Percentiles rank a stretch among this genome's conserved stretches.
These are phyloP conservation scores for Limnanthes douglasii DNA, from an alignment of 345 rosid species.

Conservation along the genomic window DNA sequence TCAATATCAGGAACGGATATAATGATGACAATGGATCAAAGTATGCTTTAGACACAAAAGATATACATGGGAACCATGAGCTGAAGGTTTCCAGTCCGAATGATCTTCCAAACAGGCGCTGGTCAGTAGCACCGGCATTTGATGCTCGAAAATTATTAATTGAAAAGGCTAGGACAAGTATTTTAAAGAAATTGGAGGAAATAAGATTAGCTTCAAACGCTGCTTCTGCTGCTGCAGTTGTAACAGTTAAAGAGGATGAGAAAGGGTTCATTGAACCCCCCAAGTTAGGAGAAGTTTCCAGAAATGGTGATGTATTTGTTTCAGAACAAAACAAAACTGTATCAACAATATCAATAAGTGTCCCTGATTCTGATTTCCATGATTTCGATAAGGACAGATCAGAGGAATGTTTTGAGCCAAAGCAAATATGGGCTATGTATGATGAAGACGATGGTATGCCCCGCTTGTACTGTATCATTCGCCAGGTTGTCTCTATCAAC, in stretches of 20 bases:
- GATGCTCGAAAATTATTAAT: constrained; percentile 77
- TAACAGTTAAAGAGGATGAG: constrained; percentile 10
- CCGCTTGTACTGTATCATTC: constrained; percentile 74
- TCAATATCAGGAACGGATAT: constrained; percentile 32
- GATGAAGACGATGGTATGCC: constrained; percentile 99
- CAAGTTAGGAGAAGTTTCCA: constrained; percentile 16
- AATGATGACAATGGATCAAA: constrained; percentile 39
- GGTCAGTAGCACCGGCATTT: constrained; percentile 42
- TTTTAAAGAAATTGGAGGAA: constrained; percentile 47
- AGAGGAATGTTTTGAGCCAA: constrained; percentile 84
- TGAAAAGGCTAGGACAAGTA: constrained; percentile 57
- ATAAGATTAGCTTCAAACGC: constrained; percentile 39
- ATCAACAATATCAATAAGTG: constrained; percentile 46
- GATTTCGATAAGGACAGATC: constrained; percentile 84
- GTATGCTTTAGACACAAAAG: constrained; percentile 23
- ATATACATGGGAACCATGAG: constrained; percentile 20
- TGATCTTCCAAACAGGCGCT: constrained; percentile 32
- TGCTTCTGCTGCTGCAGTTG: constrained; percentile 15
- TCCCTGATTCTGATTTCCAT: constrained; percentile 95
- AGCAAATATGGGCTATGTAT: constrained; percentile 93
- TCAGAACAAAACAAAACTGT: constrained; percentile 20
- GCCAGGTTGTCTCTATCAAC: constrained; percentile 59
- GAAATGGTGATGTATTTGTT: constrained; percentile 9
- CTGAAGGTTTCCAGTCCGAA: constrained; percentile 25
- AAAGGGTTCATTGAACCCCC: constrained; percentile 14